These are phyloP conservation scores for Dictyostelium purpureum DNA, from an alignment of 78 protist species.

Conservation along the genomic window DNA sequence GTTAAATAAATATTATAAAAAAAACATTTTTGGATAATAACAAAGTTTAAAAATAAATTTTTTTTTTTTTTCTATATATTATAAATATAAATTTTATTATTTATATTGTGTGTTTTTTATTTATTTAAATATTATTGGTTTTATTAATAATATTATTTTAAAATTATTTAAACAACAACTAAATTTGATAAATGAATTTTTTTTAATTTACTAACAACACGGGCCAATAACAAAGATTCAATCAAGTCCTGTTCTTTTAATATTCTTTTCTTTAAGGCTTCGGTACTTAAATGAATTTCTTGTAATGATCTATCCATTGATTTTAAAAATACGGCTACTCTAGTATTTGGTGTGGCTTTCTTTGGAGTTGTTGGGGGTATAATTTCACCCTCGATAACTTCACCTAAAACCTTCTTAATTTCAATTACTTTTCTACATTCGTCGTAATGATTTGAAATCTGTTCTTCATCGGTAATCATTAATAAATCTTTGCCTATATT, in stretches of 20 bases:
- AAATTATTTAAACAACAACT: too few relatives aligned
- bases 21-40: too few relatives aligned
- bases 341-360: conserved; percentile 1
- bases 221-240: conserved; percentile 27
- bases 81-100: too few relatives aligned
- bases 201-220: conserved; percentile 45
- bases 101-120: too few relatives aligned
- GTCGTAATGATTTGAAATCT: conserved; percentile 34
- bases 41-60: too few relatives aligned
- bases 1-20: too few relatives aligned
- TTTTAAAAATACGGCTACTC: conserved; percentile 53
- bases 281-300: conserved; percentile 39
- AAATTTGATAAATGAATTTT: conserved; percentile 20
- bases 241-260: not conserved
- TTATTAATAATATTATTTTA: too few relatives aligned
- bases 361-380: conserved; percentile 35
- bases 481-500: conserved; percentile 3
- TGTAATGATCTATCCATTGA: conserved; percentile 63
- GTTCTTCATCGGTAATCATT: conserved; percentile 14
- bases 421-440: conserved; percentile 71
- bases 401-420: conserved; percentile 35
- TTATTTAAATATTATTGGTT: too few relatives aligned
- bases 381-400: conserved; percentile 42
- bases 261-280: not conserved
- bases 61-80: too few relatives aligned